Evolutionary conservation across 371 early-diverging fungal genomes (phyloP).

Genomic region (Mortierella sp.): DNA sequence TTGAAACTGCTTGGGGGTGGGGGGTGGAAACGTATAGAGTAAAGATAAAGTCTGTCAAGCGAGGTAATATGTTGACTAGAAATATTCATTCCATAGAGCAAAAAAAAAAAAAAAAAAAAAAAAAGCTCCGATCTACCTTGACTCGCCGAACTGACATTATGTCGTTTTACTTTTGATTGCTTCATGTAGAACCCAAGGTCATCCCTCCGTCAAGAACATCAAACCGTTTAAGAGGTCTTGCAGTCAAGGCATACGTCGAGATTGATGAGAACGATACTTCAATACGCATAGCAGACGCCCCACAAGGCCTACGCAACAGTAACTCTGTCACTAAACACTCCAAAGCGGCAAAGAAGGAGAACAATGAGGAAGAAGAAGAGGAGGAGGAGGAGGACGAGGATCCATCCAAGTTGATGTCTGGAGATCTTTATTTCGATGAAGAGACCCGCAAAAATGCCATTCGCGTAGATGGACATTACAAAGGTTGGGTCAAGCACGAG

Average conservation of each 20-base stretch:
- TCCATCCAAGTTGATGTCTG: conserved; percentile 59
- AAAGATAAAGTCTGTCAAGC: background rate
- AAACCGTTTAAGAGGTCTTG: conserved; percentile 35
- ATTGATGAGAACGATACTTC: conserved; percentile 30
- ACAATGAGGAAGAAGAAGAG: background rate
- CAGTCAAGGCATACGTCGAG: conserved; percentile 8
- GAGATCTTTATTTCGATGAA: conserved; percentile 66
- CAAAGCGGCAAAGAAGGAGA: background rate
- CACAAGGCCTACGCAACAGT: background rate
- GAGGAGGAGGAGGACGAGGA: conserved; percentile 42
- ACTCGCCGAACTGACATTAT: too few relatives aligned
- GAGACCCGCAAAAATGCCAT: conserved; percentile 62
- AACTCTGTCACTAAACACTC: background rate
- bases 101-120: background rate
- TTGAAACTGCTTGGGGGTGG: background rate
- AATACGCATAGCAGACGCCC: too few relatives aligned
- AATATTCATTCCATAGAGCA: background rate
- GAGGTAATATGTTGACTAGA: background rate
- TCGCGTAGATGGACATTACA: conserved; percentile 68
- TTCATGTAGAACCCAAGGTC: conserved; percentile 2
- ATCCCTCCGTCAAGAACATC: conserved; percentile 27
- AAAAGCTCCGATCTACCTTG: background rate
- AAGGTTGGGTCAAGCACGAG: conserved; percentile 70
- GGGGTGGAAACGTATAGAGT: too few relatives aligned
- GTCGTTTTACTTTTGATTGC: too few relatives aligned